These are phyloP conservation scores for Blastocystis sp. DNA, from an alignment of 352 stramenopile species.

Conservation along the genomic window DNA sequence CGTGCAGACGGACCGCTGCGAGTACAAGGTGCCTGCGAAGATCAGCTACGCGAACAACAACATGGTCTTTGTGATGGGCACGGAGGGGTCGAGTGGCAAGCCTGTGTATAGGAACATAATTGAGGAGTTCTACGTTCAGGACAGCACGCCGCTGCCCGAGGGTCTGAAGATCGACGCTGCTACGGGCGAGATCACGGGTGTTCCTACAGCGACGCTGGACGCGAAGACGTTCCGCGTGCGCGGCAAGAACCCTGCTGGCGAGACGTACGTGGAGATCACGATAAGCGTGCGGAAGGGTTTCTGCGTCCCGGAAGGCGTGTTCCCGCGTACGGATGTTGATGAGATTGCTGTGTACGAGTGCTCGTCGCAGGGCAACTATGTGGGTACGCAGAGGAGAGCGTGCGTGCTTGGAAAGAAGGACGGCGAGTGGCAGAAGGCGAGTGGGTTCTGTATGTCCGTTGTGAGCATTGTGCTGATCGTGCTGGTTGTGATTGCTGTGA, in stretches of 20 bases:
- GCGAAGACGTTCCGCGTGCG: not conserved
- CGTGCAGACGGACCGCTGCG: constrained; percentile 12
- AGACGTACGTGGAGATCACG: not conserved
- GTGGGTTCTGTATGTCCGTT: constrained; percentile 32
- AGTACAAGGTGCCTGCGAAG: not conserved
- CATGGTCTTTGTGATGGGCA: not conserved
- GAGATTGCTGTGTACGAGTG: constrained; percentile 16
- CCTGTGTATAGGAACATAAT: constrained; percentile 32
- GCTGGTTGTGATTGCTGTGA: constrained; percentile 15
- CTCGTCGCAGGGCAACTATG: constrained; percentile 47
- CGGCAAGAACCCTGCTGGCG: constrained; percentile 25
- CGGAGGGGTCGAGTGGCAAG: not conserved
- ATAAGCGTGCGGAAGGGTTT: constrained; percentile 38
- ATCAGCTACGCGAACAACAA: not conserved
- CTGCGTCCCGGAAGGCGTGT: constrained; percentile 5
- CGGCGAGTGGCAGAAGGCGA: constrained; percentile 42
- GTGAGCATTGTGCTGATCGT: constrained; percentile 16
- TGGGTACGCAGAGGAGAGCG: constrained; percentile 50
- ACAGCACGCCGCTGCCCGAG: constrained; percentile 1
- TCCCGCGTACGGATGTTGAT: constrained; percentile 16
- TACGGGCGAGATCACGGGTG: constrained; percentile 38
- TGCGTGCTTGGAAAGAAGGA: constrained; percentile 41
- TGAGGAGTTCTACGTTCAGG: constrained; percentile 9
- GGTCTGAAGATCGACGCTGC: constrained; percentile 13
- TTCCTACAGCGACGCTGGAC: not conserved